Evolutionary conservation across 2,329 filamentous ascomycete species (phyloP), one percentile per base, ranked within the genome.

Genomic region (Scedosporium aurantiacum): DNA sequence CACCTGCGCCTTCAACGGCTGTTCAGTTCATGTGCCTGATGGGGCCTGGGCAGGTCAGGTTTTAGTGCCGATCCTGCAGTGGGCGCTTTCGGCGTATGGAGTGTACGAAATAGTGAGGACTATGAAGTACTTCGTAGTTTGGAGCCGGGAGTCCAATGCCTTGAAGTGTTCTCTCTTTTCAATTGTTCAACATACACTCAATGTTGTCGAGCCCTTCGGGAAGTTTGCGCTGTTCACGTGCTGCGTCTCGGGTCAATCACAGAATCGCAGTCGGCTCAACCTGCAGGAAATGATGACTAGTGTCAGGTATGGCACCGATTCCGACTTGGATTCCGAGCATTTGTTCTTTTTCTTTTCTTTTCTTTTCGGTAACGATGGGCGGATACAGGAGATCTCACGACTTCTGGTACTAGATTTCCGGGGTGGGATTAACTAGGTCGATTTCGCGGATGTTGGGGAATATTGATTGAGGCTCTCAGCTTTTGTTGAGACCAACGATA

Each of bases 181-280:
- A 41, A 25, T 37, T 50, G 25, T 37, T 37, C 32, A 37, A 37
- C 32, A 6, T 37, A 37, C 32, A 6, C 14, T 37, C 32, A 37
- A 37, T 12, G 32, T 37, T 37, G 43, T 32, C 40, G 25, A 60
- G 32, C 58, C 41, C 47, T 60, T 60, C 43, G 58, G 58, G 58
- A 27, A 60, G 25, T 52, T 28, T 45, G 41, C 43, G 14, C 43
- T 25, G 58, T 60, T 60, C 43, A 60, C 58, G 58, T 60, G 58
- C 43, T 18, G n/a, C 40, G 23, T 60, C 27, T 60, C 41, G 41
- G 58, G 10, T 60, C 40, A 32, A 37, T n/a, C 16, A 41, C 32
- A 10, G 32, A 4, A 3, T 28, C 16, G 18, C 27, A 32, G 41
- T 60, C n/a, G 45, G 43, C 41, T 43, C 43, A 32, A 32, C 58